Conservation (phyloP, 1,139 yeast genomes). For the Hyphopichia pseudoburtonii region DNA sequence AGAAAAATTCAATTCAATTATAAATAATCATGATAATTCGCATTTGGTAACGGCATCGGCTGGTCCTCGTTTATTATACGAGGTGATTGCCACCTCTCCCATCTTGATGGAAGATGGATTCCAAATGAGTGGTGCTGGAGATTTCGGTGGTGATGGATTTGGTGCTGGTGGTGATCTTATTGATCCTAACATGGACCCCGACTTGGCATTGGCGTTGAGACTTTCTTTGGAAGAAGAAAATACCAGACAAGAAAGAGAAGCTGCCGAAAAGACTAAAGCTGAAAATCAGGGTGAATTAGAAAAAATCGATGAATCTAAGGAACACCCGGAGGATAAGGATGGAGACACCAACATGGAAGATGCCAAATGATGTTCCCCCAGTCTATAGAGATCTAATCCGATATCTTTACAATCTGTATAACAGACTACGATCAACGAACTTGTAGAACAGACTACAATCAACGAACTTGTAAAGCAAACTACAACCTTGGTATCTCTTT, state of each 20-base stretch:
- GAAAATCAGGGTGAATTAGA: constrained; percentile 20
- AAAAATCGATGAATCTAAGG: constrained; percentile 35
- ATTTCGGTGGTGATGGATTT: constrained; percentile 41
- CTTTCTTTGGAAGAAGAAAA: constrained; percentile 82
- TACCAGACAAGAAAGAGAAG: constrained; percentile 69
- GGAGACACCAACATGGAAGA: constrained; percentile 19
- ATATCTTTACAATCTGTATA: too few species aligned
- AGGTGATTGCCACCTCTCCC: constrained; percentile 68
- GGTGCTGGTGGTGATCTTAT: constrained; percentile 56
- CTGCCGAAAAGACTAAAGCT: constrained; percentile 37
- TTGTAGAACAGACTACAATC: too few species aligned
- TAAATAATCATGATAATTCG: constrained; percentile 72
- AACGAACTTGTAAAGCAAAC: too few species aligned
- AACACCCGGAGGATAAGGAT: constrained; percentile 18
- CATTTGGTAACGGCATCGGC: constrained; percentile 88
- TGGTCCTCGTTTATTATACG: constrained; percentile 78
- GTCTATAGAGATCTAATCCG: too few species aligned
- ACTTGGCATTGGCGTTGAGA: constrained; percentile 89
- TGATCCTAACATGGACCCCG: constrained; percentile 96
- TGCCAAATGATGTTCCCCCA: constrained; percentile 13
- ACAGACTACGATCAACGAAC: too few species aligned
- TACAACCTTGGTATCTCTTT: too few species aligned
- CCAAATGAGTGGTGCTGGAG: constrained; percentile 47
- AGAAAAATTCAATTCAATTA: constrained; percentile 76
- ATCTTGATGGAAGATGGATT: constrained; percentile 60